These are phyloP conservation scores for Fusarium sp. DNA, from an alignment of 2,329 filamentous ascomycete species.

Conservation along the genomic window DNA sequence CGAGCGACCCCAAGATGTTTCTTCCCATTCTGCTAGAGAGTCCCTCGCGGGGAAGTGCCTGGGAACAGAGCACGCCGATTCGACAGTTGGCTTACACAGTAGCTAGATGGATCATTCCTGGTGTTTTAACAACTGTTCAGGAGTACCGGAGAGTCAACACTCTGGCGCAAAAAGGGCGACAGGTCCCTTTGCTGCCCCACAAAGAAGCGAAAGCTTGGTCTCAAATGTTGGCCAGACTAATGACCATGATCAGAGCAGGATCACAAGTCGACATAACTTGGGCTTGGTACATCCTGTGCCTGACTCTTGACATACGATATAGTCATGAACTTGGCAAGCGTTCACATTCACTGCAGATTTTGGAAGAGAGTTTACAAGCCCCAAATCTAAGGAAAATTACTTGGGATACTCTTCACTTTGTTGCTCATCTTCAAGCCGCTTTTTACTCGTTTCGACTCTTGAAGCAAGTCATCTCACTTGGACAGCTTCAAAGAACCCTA, in stretches of 20 bases:
- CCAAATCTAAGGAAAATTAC: slow-evolving; percentile 16
- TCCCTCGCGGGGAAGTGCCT: slow-evolving; percentile 62
- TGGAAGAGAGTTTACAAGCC: slow-evolving; percentile 24
- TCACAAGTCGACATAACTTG: neutral
- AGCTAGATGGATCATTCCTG: slow-evolving; percentile 41
- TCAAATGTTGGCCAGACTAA: slow-evolving; percentile 32
- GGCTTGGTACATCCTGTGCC: slow-evolving; percentile 41
- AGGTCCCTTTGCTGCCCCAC: slow-evolving; percentile 28
- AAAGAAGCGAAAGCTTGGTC: slow-evolving; percentile 4
- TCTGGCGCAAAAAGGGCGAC: slow-evolving; percentile 41
- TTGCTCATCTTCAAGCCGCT: slow-evolving; percentile 66
- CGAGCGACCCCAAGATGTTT: slow-evolving; percentile 58
- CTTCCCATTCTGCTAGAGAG: slow-evolving; percentile 70
- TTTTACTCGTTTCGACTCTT: slow-evolving; percentile 68
- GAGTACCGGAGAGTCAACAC: slow-evolving; percentile 51
- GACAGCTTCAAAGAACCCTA: neutral
- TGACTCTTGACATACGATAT: slow-evolving; percentile 42
- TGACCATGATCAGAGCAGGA: slow-evolving; percentile 15
- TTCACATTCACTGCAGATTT: slow-evolving; percentile 34
- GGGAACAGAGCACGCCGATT: slow-evolving; percentile 60
- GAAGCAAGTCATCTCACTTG: slow-evolving; percentile 46
- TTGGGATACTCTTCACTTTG: slow-evolving; percentile 69
- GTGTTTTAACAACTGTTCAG: slow-evolving; percentile 33
- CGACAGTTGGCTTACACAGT: slow-evolving; percentile 64
- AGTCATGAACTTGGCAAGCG: slow-evolving; percentile 42